Evolutionary conservation across 1,139 yeast species (phyloP), one percentile per base, ranked within the genome.

Genomic region (Hanseniaspora uvarum): DNA sequence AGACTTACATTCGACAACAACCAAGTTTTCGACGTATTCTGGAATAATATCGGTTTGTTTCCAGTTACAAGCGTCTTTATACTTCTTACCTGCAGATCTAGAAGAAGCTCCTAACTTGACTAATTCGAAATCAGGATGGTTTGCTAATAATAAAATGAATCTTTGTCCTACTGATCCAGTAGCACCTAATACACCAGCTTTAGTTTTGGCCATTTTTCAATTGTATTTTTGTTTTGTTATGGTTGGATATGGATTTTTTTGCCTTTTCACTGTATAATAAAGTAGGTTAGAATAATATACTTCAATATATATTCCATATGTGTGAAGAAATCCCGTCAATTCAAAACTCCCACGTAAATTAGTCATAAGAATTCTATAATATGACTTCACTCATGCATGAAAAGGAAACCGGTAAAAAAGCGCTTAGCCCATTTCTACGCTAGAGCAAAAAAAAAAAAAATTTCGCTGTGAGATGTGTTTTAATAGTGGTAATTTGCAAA

Each of bases 141-240:
- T 72, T 1, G 89, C 79, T 59, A 92, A 76, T 55, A 92, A 75
- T 55, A 89, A 75, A 59, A 92, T 89, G 67, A 92, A 92, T 63
- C 98, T 78, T 71, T 92, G 99, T 54, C 99, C 99, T 46, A 92
- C 99, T 43, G 95, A 83, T 52, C 97, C 98, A 23, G 97, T 89
- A 61, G 97, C 97, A 54, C 98, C 98, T 60, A 92, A 75, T 62
- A 92, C 96, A 72, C 98, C 98, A 60, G 75, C 76, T 54, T 65
- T 59, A 58, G 65, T 68, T 57, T 61, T 66, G 26, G 44, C 51
- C 56, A 54, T 54, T 24, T 39, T 53, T n/a, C n/a, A 14, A 7
- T 52, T 26, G n/a, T 28, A 11, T 12, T 39, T 36, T 28, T 34
- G 26, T 11, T 33, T 41, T 34, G 16, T 5, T 31, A 40, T 41